These are phyloP conservation scores for Hygrophila difformis DNA, from an alignment of 257 asterid species.

Conservation along the genomic window DNA sequence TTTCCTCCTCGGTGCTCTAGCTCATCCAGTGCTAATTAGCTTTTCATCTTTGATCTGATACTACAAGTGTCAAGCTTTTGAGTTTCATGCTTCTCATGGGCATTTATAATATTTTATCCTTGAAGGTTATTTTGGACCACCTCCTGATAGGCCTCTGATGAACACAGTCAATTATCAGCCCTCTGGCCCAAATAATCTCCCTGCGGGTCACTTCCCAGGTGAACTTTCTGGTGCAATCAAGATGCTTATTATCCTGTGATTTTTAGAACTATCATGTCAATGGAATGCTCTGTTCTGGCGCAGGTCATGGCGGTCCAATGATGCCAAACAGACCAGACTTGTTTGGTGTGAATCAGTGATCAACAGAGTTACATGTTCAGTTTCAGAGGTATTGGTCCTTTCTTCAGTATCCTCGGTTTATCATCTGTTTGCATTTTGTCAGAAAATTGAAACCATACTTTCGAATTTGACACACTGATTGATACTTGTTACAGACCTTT, in stretches of 20 bases:
- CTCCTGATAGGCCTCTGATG: constrained; percentile 30
- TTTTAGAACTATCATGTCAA: constrained; percentile 3
- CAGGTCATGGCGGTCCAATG: constrained; percentile 33
- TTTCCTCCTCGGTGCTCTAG: too few species aligned
- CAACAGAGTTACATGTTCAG: constrained; percentile 19
- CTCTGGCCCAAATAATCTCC: constrained; percentile 23
- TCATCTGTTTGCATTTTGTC: too few species aligned
- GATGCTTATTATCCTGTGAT: neutral
- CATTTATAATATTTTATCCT: constrained; percentile 15
- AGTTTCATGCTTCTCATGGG: neutral
- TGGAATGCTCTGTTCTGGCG: constrained; percentile 8
- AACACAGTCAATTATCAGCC: constrained; percentile 23
- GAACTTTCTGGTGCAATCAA: constrained; percentile 12
- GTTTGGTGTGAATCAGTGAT: constrained; percentile 31
- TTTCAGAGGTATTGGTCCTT: constrained; percentile 12
- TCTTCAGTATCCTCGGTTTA: neutral
- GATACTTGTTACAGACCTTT: too few species aligned
- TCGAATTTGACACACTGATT: too few species aligned
- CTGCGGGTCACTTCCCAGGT: constrained; percentile 28
- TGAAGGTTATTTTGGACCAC: constrained; percentile 31
- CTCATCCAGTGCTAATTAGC: too few species aligned
- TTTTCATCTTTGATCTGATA: too few species aligned
- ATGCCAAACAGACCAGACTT: constrained; percentile 30
- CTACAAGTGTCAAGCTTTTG: too few species aligned
- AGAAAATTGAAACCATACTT: too few species aligned